These are phyloP conservation scores for Chlamydomonas asymmetrica DNA, from an alignment of 139 green algal genomes.

Conservation along the genomic window DNA sequence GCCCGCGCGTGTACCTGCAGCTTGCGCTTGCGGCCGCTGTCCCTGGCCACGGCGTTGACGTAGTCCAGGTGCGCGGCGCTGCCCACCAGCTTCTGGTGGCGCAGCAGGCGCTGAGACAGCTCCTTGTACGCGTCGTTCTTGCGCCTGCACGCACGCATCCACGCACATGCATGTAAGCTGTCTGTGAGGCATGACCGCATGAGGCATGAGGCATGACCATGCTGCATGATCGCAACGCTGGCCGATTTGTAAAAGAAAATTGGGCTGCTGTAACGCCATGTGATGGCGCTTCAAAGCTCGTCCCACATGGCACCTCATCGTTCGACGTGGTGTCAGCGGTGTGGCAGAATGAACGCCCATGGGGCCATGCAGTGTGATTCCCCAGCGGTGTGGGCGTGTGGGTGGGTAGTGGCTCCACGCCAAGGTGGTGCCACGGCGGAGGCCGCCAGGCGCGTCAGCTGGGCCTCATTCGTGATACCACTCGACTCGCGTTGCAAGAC, in stretches of 20 bases:
- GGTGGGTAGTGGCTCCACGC: no score
- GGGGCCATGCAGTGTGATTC: no score
- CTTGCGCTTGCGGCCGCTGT: constrained; percentile 82
- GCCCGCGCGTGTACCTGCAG: no score
- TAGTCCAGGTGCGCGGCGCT: constrained; percentile 62
- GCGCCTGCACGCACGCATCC: constrained; percentile 63
- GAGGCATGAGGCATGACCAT: no score
- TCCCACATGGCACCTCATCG: background rate
- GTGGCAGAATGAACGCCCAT: no score
- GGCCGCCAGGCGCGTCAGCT: no score
- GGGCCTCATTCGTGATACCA: background rate
- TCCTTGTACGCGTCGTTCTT: constrained; percentile 75
- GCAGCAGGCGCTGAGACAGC: constrained; percentile 72
- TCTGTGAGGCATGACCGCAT: no score
- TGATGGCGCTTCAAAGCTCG: no score
- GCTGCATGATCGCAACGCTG: background rate
- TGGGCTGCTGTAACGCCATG: background rate
- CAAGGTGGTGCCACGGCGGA: background rate
- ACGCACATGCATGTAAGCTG: no score
- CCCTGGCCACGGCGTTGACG: constrained; percentile 77
- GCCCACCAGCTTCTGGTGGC: constrained; percentile 58
- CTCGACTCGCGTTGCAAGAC: background rate
- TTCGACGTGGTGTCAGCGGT: background rate
- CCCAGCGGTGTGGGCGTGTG: no score
- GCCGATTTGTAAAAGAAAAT: background rate